Evolutionary conservation across 2,329 filamentous ascomycete genomes (phyloP), one percentile per base, ranked within the genome.

Genomic region (Penicillium sp.): DNA sequence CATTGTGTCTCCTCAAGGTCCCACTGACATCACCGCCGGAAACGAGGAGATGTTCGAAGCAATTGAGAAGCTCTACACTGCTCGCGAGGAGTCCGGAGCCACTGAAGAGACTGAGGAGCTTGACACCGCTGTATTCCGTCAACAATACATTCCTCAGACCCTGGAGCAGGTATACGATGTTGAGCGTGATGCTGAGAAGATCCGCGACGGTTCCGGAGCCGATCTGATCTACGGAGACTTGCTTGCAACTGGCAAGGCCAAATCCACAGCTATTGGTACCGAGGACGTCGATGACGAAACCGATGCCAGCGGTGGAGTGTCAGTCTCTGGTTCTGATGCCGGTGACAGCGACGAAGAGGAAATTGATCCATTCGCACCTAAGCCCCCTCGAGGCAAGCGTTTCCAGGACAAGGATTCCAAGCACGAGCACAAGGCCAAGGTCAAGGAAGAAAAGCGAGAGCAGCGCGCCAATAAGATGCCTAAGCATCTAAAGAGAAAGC

Each of bases 81-180:
- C 78, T 18, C 78, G 82, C 29, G 76, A 77, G 0, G 72, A 76
- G 7, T 77, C 73, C 1, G 77, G 79, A 1, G 77, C 78, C 43
- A 78, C 81, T 4, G 79, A 76, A 7, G 75, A 74, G 2, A 71
- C 68, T 1, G 69, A 85, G 48, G 78, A 85, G 16, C 85, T 93
- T 9, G 89, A 96, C 64, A 90, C 91, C 52, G 89, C 94, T 60
- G 94, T 97, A 6, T 99, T 96, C 77, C 84, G 93, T 64, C 88
- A 96, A 65, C 90, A 96, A 71, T 99, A 95, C 71, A 97, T 99
- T 47, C 94, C 94, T 0, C 92, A 96, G 72, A 97, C 89, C 0
- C 80, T 99, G 41, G 89, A 97, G 62, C 90, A 99, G 67, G 93
- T 99, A 4, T 96, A 96, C 71, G 92, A 99, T 69, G 86, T 96